Percentiles rank a stretch among this genome's conserved stretches.
Evolutionary conservation across 345 rosid species (phyloP).

Genomic region (Hibiscus tridactylites): DNA sequence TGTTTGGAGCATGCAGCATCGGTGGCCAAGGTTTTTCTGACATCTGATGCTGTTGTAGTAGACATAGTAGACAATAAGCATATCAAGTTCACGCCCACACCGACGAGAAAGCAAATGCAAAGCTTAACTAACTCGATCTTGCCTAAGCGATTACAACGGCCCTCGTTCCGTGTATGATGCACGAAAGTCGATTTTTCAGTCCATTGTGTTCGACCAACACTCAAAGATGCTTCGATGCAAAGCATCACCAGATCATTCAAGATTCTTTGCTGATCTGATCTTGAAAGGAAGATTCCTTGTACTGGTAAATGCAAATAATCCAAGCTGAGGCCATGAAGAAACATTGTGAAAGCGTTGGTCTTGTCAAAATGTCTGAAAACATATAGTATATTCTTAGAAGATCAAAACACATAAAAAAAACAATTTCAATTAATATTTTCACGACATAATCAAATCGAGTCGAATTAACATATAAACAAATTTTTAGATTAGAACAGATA

Average conservation of each 20-base stretch:
- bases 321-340: not conserved
- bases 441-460: too few species aligned
- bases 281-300: not conserved
- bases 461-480: not conserved
- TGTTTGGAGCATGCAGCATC: conserved; percentile 90
- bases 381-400: not conserved
- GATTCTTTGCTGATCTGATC: not conserved
- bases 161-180: not conserved
- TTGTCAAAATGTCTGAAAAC: not conserved
- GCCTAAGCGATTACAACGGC: conserved; percentile 3
- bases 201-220: not conserved
- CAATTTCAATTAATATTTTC: too few species aligned
- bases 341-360: not conserved
- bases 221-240: not conserved
- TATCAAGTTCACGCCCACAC: conserved; percentile 26
- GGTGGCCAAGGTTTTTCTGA: conserved; percentile 76
- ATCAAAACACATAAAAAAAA: not conserved
- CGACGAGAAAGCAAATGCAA: conserved; percentile 39
- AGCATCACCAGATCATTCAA: not conserved
- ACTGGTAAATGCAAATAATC: not conserved
- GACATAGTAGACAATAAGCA: conserved; percentile 66
- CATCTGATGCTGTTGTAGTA: conserved; percentile 73
- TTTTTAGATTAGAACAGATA: not conserved
- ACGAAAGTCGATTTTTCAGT: not conserved
- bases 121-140: conserved; percentile 21